Conservation (phyloP, 1,139 yeast species). For the Citeromyces hawaiiensis region DNA sequence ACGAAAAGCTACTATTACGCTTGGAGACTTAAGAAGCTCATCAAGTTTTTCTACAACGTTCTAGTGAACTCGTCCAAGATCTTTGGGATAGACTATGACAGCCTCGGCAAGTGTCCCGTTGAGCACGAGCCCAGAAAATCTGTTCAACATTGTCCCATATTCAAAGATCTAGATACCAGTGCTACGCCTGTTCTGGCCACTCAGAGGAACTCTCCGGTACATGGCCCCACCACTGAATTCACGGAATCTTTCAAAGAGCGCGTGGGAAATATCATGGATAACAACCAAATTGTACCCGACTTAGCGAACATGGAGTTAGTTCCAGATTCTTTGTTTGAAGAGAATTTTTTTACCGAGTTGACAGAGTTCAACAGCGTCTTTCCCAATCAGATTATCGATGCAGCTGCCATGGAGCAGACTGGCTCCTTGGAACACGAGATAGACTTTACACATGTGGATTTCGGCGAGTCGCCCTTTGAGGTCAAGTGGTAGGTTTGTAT, state of each 20-base stretch:
- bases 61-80: slow-evolving; percentile 17
- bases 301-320: background rate
- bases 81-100: slow-evolving; percentile 15
- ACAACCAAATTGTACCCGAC: background rate
- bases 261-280: background rate
- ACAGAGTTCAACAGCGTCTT: slow-evolving; percentile 1
- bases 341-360: slow-evolving; percentile 2
- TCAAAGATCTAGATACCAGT: slow-evolving; percentile 4
- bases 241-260: background rate
- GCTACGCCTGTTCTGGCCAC: background rate
- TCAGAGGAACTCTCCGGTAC: background rate
- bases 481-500: background rate
- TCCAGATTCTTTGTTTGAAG: background rate
- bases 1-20: slow-evolving; percentile 20
- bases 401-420: slow-evolving; percentile 1
- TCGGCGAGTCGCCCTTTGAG: background rate
- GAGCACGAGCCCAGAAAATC: background rate
- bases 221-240: background rate
- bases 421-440: slow-evolving; percentile 2
- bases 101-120: slow-evolving; percentile 7
- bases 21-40: slow-evolving; percentile 19
- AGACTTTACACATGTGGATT: slow-evolving; percentile 3
- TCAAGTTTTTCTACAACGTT: slow-evolving; percentile 18
- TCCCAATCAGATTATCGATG: background rate
- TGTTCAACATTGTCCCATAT: slow-evolving; percentile 3